Base-by-base conservation (phyloP, 345 rosid genomes). In the Sisymbrium irio region DNA sequence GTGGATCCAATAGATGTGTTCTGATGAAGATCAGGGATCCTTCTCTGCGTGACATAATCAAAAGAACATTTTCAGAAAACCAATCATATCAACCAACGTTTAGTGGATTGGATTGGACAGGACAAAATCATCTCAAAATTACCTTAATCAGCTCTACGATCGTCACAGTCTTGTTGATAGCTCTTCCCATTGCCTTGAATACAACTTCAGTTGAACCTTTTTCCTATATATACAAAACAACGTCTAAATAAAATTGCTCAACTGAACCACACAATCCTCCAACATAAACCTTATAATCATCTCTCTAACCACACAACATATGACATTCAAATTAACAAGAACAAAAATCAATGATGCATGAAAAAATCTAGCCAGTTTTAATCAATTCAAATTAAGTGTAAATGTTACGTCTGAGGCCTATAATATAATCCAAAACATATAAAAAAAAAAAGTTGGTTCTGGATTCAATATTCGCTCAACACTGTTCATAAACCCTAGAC, bases 111-210 rank as follows among this genome's bases (percentile, higher is more conserved):
- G 33, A 39, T 9, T 18, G 2, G 39, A 67, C 62, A 14, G 3
- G 14, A 9, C 0, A 54, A 7, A 55, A 27, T 27, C 28, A 12
- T 3, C 1, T 46, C 14, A 63, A 32, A 55, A 49, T 12, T 45
- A 83, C 93, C 93, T 88, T 88, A 67, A 88, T 83, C 49, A 88
- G 77, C 77, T 88, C 93, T 3, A 82, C 86, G 67, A 88, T 86
- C 82, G 81, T 82, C 50, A 88, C 93, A 72, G 89, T 88, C 85
- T 88, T 88, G 79, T 82, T 88, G 60, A 88, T 88, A 47, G 93
- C 93, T 79, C 89, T 88, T 65, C 93, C 93, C 88, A 85, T 88
- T n/a, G 93, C 93, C 72, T 86, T 88, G 77, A 86, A 87, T 36
- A 78, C 82, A 62, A 88, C 85, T 75, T 86, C 90, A 64, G 10